Conservation (phyloP, 1,284 basidiomycete species). For the Rhodotorula sp. region DNA sequence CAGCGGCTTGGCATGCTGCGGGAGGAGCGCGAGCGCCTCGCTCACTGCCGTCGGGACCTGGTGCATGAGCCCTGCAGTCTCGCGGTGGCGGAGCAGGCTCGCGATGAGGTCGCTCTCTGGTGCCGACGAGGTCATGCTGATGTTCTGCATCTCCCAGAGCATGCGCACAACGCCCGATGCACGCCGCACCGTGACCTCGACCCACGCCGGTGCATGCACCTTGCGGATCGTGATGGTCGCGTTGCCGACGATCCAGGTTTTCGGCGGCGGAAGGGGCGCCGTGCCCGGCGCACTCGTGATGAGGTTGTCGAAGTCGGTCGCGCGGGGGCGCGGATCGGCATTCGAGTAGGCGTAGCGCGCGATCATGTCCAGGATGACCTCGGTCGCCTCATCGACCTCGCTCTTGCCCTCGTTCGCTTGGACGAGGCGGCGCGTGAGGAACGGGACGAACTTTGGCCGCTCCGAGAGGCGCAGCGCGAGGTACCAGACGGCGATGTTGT, state of each 20-base stretch:
- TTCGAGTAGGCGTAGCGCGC: constrained; percentile 92
- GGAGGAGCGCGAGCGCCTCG: constrained; percentile 26
- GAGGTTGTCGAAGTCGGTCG: constrained; percentile 72
- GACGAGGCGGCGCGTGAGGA: constrained; percentile 83
- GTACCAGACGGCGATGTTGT: constrained; percentile 94
- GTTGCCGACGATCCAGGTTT: constrained; percentile 86
- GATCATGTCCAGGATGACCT: constrained; percentile 98
- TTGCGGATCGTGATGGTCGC: constrained; percentile 81
- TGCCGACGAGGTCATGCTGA: constrained; percentile 67
- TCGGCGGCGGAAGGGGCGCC: constrained; percentile 55
- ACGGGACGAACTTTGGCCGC: constrained; percentile 77
- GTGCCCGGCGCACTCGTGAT: constrained; percentile 52
- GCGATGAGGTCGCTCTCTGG: constrained; percentile 64
- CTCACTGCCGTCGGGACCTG: constrained; percentile 28
- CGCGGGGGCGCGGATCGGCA: constrained; percentile 85
- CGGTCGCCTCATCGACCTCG: constrained; percentile 82
- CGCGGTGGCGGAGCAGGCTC: constrained; percentile 45
- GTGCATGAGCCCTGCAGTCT: constrained; percentile 38
- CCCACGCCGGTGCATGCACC: constrained; percentile 78
- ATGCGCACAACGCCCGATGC: constrained; percentile 85
- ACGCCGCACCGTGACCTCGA: constrained; percentile 80
- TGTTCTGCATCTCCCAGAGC: constrained; percentile 83
- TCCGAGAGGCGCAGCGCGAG: constrained; percentile 83
- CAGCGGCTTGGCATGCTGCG: constrained; percentile 10
- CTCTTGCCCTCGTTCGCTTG: constrained; percentile 79